phyloP scores from a whole-genome alignment of 2,329 filamentous ascomycete species.

The Calonectria naviculata region DNA sequence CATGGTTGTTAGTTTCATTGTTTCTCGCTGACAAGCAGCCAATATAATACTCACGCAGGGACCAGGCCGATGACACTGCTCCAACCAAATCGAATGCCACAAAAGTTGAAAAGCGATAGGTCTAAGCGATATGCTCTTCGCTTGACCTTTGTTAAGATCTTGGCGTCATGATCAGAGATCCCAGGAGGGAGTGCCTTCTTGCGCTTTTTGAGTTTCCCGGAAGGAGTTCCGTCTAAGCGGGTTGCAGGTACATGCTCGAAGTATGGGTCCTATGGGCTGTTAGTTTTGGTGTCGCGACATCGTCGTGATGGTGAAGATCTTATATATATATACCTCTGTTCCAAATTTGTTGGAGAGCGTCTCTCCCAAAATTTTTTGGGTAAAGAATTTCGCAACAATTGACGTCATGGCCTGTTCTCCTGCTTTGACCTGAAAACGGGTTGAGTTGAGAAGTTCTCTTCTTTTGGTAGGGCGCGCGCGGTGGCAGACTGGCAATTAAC shows the following conservation, averaged over 20 bases:
- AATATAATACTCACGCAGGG: conserved; percentile 72
- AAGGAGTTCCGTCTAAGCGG: conserved; percentile 71
- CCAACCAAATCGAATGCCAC: conserved; percentile 90
- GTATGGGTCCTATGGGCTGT: conserved; percentile 79
- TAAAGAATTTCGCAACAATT: conserved; percentile 64
- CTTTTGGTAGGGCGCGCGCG: conserved; percentile 15
- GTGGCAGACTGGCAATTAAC: conserved; percentile 8
- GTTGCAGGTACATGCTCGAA: conserved; percentile 86
- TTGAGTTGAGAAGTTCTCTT: not conserved
- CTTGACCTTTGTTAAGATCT: conserved; percentile 87
- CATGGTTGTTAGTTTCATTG: conserved; percentile 28
- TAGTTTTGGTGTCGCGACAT: conserved; percentile 31
- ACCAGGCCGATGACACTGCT: conserved; percentile 85
- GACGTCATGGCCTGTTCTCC: conserved; percentile 57
- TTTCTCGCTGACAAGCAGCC: not conserved
- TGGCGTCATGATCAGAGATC: conserved; percentile 83
- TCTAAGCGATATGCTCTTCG: conserved; percentile 87
- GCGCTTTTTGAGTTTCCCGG: conserved; percentile 81
- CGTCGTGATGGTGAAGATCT: not conserved
- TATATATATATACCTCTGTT: conserved; percentile 62
- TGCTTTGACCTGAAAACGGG: not conserved
- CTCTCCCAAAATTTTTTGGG: conserved; percentile 68
- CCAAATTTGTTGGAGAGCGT: conserved; percentile 68
- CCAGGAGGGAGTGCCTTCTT: conserved; percentile 88
- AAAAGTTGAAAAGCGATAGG: conserved; percentile 83